Conservation (phyloP, 768 basidiomycete genomes). For the Naganishia randhawae region DNA sequence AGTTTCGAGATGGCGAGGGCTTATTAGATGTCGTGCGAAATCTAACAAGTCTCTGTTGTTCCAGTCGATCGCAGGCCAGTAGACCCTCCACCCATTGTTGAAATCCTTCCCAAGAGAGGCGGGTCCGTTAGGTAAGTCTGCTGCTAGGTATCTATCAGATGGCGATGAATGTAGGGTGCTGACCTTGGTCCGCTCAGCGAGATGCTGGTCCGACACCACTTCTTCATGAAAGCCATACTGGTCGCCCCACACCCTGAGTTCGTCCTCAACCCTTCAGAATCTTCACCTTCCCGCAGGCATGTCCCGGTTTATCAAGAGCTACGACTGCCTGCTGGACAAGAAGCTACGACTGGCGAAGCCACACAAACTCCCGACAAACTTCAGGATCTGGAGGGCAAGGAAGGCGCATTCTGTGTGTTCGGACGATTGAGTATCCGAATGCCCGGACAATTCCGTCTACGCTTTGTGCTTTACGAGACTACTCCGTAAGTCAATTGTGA, state of each 20-base stretch:
- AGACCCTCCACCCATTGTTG: slow-evolving; percentile 50
- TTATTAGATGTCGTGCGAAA: not conserved
- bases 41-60: not conserved
- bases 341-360: slow-evolving; percentile 49
- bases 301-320: slow-evolving; percentile 27
- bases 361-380: slow-evolving; percentile 49
- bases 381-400: slow-evolving; percentile 39
- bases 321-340: slow-evolving; percentile 45
- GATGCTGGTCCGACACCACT: slow-evolving; percentile 39
- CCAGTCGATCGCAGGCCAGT: slow-evolving; percentile 50
- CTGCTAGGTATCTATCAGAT: not conserved
- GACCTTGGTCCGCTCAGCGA: slow-evolving; percentile 26
- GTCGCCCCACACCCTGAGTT: slow-evolving; percentile 36
- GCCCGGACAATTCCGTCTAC: slow-evolving; percentile 48
- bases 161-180: not conserved
- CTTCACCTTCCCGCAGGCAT: not conserved
- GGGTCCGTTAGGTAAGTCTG: not conserved
- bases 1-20: slow-evolving; percentile 19
- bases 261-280: not conserved
- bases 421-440: slow-evolving; percentile 48
- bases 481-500: slow-evolving; percentile 41
- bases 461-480: slow-evolving; percentile 47
- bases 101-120: slow-evolving; percentile 28
- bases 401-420: slow-evolving; percentile 48
- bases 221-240: slow-evolving; percentile 48